Conservation (phyloP, 2,329 filamentous ascomycete species). For the Teratosphaeria epicoccoides region DNA sequence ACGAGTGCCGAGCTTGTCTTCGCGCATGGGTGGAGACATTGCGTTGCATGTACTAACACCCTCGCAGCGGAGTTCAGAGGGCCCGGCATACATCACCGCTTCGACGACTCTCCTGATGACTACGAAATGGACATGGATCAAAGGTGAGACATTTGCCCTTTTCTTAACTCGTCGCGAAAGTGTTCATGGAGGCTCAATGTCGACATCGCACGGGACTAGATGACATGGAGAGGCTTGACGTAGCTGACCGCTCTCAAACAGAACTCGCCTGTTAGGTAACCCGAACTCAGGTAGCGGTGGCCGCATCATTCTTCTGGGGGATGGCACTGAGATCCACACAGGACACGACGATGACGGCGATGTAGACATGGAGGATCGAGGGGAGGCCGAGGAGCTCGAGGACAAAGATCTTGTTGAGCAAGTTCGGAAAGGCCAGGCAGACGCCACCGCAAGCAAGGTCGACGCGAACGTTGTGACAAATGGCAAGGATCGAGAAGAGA, state of each 20-base stretch:
- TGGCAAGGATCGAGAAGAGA: slow-evolving; percentile 39
- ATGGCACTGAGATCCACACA: slow-evolving; percentile 85
- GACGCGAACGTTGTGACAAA: slow-evolving; percentile 4
- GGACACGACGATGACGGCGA: slow-evolving; percentile 54
- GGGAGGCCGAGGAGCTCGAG: slow-evolving; percentile 50
- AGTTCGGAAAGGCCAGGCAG: slow-evolving; percentile 53
- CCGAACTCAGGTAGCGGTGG: slow-evolving; percentile 43
- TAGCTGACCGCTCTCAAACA: slow-evolving; percentile 8
- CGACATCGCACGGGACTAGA: no score
- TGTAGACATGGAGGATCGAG: slow-evolving; percentile 83
- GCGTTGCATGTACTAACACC: slow-evolving; percentile 13
- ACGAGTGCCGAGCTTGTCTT: background rate
- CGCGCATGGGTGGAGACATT: background rate
- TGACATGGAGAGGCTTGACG: background rate
- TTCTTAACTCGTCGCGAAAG: background rate
- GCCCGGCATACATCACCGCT: slow-evolving; percentile 37
- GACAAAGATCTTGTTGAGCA: slow-evolving; percentile 80
- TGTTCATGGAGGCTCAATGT: no score
- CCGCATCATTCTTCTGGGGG: slow-evolving; percentile 86
- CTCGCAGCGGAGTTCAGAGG: slow-evolving; percentile 41
- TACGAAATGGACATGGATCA: slow-evolving; percentile 66
- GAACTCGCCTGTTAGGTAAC: slow-evolving; percentile 58
- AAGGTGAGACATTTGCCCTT: slow-evolving; percentile 4
- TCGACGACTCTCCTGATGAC: slow-evolving; percentile 43
- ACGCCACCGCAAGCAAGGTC: slow-evolving; percentile 12